Evolutionary conservation across 2,329 filamentous ascomycete genomes (phyloP).

Genomic region (Aspergillus sp.): DNA sequence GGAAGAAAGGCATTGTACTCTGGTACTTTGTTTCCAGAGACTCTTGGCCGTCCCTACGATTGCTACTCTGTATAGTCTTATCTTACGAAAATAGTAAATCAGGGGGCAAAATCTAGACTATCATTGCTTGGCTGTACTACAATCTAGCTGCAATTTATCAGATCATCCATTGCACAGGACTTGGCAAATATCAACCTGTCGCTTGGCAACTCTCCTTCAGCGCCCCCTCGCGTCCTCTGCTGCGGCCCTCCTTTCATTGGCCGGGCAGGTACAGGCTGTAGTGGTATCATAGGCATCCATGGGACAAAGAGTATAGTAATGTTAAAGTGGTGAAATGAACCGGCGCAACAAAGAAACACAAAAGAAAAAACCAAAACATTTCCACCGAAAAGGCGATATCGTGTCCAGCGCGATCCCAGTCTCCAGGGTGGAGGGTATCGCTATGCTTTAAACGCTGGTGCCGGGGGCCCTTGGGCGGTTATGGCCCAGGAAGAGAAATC

Average conservation of each 20-base stretch:
- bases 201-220: slow-evolving; percentile 16
- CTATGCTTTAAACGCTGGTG: background rate
- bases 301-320: slow-evolving; percentile 1
- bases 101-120: slow-evolving; percentile 9
- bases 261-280: background rate
- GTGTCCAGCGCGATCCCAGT: slow-evolving; percentile 22
- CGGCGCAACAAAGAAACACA: background rate
- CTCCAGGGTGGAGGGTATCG: slow-evolving; percentile 5
- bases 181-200: slow-evolving; percentile 19
- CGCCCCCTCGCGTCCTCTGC: slow-evolving; percentile 4
- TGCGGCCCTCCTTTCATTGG: background rate
- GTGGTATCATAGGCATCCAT: slow-evolving; percentile 14
- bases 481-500: slow-evolving; percentile 31
- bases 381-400: slow-evolving; percentile 12
- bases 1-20: background rate
- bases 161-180: slow-evolving; percentile 17
- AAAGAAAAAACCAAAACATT: slow-evolving; percentile 3
- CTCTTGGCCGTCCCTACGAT: too few relatives aligned
- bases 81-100: slow-evolving; percentile 3
- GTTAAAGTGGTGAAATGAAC: background rate
- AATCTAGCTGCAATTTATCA: slow-evolving; percentile 14
- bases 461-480: background rate
- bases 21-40: background rate
- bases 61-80: background rate
- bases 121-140: slow-evolving; percentile 22